Percentiles rank a stretch among this genome's conserved stretches.
phyloP scores from a whole-genome alignment of 768 basidiomycete species.

The Tephrocybe rancida region DNA sequence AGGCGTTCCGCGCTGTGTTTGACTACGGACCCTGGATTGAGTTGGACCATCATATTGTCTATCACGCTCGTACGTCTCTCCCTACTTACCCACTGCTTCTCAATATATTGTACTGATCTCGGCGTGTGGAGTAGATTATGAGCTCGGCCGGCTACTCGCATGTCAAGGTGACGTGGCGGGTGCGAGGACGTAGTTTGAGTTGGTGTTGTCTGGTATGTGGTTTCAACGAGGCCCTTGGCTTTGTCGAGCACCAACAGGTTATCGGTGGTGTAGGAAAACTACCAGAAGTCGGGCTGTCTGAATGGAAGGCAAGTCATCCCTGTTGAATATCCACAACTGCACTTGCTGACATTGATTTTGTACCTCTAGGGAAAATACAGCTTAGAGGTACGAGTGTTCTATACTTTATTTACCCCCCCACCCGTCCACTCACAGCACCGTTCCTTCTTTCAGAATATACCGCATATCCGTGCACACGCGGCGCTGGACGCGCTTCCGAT shows the following conservation, averaged over 20 bases:
- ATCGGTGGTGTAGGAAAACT: constrained; percentile 51
- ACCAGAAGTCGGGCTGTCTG: constrained; percentile 64
- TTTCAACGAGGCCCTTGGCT: too few species aligned
- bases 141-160: constrained; percentile 80
- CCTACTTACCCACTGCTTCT: not conserved
- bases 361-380: constrained; percentile 68
- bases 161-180: constrained; percentile 61
- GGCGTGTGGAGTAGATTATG: constrained; percentile 79
- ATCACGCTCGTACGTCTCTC: constrained; percentile 73
- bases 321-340: not conserved
- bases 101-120: not conserved
- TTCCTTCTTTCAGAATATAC: constrained; percentile 33
- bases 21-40: constrained; percentile 70
- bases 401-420: not conserved
- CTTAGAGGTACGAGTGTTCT: constrained; percentile 60
- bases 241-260: too few species aligned
- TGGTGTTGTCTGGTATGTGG: constrained; percentile 75
- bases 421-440: not conserved
- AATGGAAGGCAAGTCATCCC: constrained; percentile 44
- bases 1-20: constrained; percentile 69
- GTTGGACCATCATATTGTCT: constrained; percentile 89
- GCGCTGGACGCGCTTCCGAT: too few species aligned
- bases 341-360: not conserved
- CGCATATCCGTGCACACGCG: constrained; percentile 36
- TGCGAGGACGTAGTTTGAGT: constrained; percentile 74